A percentile compares a stretch with the other conserved stretches of the same genome.
These are phyloP conservation scores for Zygosaccharomyces gambellarensis DNA, from an alignment of 805 yeast species.

Conservation along the genomic window DNA sequence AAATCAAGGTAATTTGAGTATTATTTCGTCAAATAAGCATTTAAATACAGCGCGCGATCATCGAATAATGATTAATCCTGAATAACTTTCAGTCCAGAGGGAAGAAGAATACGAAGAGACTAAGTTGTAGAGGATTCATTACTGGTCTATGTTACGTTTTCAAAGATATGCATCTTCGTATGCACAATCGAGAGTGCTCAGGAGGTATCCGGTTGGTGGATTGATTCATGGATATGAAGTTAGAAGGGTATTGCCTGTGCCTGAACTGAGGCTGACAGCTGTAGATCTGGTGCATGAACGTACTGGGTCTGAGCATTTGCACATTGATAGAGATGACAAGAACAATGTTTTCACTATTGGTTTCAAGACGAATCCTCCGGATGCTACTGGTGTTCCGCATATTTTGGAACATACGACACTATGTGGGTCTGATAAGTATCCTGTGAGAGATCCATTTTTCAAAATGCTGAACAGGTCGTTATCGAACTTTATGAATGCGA, in stretches of 20 bases:
- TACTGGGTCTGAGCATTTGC: slow-evolving; percentile 79
- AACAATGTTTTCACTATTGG: slow-evolving; percentile 87
- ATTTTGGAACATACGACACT: slow-evolving; percentile 92
- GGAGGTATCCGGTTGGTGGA: slow-evolving; percentile 61
- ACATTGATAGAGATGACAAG: slow-evolving; percentile 73
- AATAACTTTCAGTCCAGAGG: not conserved
- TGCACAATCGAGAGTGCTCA: slow-evolving; percentile 33
- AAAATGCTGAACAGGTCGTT: slow-evolving; percentile 94
- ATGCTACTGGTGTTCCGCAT: slow-evolving; percentile 94
- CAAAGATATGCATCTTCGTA: slow-evolving; percentile 25
- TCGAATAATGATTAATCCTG: not conserved
- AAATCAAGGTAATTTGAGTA: not conserved
- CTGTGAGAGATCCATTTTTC: slow-evolving; percentile 96
- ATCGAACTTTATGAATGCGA: slow-evolving; percentile 96
- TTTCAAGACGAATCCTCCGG: slow-evolving; percentile 92
- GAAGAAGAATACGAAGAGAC: not conserved
- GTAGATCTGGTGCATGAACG: slow-evolving; percentile 60
- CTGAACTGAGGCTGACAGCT: slow-evolving; percentile 78
- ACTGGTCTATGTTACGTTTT: slow-evolving; percentile 22
- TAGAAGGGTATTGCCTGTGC: slow-evolving; percentile 59
- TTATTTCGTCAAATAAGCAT: not conserved
- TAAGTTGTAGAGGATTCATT: not conserved
- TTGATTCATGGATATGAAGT: slow-evolving; percentile 64
- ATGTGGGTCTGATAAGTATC: slow-evolving; percentile 88
- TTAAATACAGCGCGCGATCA: slow-evolving; percentile 4